Percentiles rank a stretch among this genome's conserved stretches.
Conservation (phyloP, 139 green algal genomes). For the Astrephomene gubernaculifera region DNA sequence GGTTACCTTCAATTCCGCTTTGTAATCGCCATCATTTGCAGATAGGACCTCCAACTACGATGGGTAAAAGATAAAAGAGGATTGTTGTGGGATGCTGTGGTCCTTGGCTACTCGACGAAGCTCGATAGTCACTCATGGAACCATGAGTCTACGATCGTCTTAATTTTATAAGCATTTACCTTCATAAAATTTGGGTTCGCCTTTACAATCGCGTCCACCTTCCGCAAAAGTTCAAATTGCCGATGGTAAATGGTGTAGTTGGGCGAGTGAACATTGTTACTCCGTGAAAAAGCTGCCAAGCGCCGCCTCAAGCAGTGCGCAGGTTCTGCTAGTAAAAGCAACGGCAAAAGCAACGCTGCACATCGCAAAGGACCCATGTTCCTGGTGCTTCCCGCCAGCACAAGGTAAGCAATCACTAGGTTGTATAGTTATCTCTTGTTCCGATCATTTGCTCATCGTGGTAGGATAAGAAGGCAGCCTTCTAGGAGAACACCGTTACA, state of each 20-base stretch:
- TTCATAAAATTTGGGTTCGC: slow-evolving; percentile 66
- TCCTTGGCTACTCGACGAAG: too few relatives aligned
- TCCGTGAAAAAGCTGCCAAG: too few relatives aligned
- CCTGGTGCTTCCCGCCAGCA: background rate
- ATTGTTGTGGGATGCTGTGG: too few relatives aligned
- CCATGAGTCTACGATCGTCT: background rate
- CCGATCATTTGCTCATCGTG: too few relatives aligned
- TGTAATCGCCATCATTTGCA: slow-evolving; percentile 47
- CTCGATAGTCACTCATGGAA: background rate
- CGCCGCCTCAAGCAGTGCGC: background rate
- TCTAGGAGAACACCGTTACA: too few relatives aligned
- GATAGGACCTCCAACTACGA: slow-evolving; percentile 37
- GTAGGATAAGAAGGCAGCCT: too few relatives aligned
- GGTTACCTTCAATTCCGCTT: slow-evolving; percentile 47
- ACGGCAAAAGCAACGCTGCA: background rate
- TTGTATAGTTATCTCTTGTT: too few relatives aligned
- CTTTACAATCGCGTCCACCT: slow-evolving; percentile 62
- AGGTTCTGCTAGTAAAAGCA: background rate
- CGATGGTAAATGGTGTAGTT: slow-evolving; percentile 82
- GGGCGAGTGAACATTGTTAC: slow-evolving; percentile 23
- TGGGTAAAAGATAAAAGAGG: background rate
- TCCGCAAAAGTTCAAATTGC: slow-evolving; percentile 66
- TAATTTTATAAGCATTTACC: slow-evolving; percentile 34
- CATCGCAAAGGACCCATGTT: background rate
- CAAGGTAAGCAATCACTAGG: too few relatives aligned